Evolutionary conservation across 1,139 yeast species (phyloP), one percentile per base, ranked within the genome.

Genomic region (Yamadazyma dendronema): DNA sequence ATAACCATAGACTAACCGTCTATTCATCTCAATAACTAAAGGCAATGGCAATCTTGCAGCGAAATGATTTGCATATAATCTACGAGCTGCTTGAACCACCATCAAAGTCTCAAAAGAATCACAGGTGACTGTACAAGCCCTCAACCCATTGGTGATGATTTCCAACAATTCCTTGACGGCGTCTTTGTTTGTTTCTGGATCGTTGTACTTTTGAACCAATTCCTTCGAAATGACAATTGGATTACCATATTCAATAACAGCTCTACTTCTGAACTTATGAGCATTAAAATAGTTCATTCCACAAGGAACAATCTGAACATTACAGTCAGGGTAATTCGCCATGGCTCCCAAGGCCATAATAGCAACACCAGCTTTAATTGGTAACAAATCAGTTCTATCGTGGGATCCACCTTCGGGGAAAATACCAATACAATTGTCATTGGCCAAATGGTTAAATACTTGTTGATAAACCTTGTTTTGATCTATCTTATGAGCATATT

Each of bases 71-170:
- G 92, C 83, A 56, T 90, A 92, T 39, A 92, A 72, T 54, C 98
- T 73, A 61, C 97, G 77, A 17, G 95, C 95, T 4, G 96, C 96
- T 61, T 92, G 98, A 34, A 90, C 82, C 19, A 87, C 88, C 84
- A 89, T 86, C 42, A 92, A 68, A 9, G 96, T 88, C 48, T 90
- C 97, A 61, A 83, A 92, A 56, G 90, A 97, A 14, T 89, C 85
- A 56, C 96, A 86, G 13, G 90, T 82, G 3, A 90, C 95, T 1
- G 97, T 90, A 16, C 90, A 97, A 2, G 95, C 82, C 50, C 81
- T 81, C 44, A 92, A 70, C 12, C 95, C 90, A 43, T 81, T 77
- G 6, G 92, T 81, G 33, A 90, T 77, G 12, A 76, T 70, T 28
- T 83, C 87, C 49, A 92, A 69, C 28, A 90, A 67, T 37, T 81